A percentile compares a stretch with the other conserved stretches of the same genome.
Conservation (phyloP, 2,329 filamentous ascomycete species). For the Monosporascus sp. region DNA sequence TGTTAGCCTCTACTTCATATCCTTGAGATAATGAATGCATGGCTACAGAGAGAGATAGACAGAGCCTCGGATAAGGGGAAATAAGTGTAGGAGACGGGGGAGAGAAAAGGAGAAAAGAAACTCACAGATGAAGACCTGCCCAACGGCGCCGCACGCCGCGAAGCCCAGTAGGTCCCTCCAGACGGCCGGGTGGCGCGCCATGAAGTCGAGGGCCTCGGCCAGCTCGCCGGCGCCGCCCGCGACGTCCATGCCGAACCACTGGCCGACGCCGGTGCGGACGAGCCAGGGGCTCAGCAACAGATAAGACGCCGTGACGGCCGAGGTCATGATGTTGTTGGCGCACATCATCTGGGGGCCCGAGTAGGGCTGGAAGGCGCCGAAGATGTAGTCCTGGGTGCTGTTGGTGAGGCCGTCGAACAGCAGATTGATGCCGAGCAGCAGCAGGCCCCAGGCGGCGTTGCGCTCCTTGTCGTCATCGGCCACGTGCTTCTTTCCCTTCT, state of each 20-base stretch:
- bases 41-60: no score
- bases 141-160: conserved; percentile 81
- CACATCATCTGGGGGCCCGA: conserved; percentile 99
- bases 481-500: conserved; percentile 33
- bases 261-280: conserved; percentile 58
- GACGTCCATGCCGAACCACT: conserved; percentile 62
- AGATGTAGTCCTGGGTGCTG: conserved; percentile 93
- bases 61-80: not conserved
- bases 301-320: conserved; percentile 69
- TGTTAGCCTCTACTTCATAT: not conserved
- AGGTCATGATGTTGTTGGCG: conserved; percentile 86
- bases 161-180: conserved; percentile 88
- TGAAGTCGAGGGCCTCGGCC: conserved; percentile 70
- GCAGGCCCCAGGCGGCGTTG: conserved; percentile 70
- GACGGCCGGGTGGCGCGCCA: conserved; percentile 72
- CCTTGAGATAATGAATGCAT: no score
- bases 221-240: conserved; percentile 70
- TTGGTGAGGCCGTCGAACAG: conserved; percentile 96
- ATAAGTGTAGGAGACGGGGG: not conserved
- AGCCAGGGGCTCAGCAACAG: conserved; percentile 75
- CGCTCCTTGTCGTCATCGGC: conserved; percentile 43
- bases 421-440: conserved; percentile 81
- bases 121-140: conserved; percentile 91
- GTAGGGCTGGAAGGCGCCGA: conserved; percentile 71
- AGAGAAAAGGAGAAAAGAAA: conserved; percentile 9